Conservation (phyloP, 1,139 yeast genomes). For the Geotrichum aggregatum region DNA sequence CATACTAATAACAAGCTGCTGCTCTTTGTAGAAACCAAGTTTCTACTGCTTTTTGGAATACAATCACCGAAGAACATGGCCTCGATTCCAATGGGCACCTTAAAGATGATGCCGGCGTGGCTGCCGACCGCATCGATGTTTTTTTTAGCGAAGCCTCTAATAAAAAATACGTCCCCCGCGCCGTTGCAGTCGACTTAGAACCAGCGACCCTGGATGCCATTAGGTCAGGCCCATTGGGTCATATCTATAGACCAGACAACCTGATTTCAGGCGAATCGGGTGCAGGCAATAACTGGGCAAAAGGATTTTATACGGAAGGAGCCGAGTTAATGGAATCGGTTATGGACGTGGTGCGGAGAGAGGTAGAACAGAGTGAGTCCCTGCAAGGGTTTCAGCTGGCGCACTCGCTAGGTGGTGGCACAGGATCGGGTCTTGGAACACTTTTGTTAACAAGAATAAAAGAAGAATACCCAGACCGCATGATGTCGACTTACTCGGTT, state of each 20-base stretch:
- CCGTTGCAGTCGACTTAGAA: conserved; percentile 46
- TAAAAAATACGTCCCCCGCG: conserved; percentile 45
- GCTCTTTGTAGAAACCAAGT: conserved; percentile 52
- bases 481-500: conserved; percentile 47
- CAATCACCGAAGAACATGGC: conserved; percentile 62
- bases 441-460: conserved; percentile 41
- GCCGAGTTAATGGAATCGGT: conserved; percentile 46
- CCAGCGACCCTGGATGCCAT: conserved; percentile 47
- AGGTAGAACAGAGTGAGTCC: conserved; percentile 44
- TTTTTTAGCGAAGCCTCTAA: conserved; percentile 38
- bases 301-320: conserved; percentile 48
- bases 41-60: conserved; percentile 67
- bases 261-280: conserved; percentile 44
- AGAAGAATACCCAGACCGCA: conserved; percentile 46
- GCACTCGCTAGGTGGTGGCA: conserved; percentile 48
- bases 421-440: conserved; percentile 48
- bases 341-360: conserved; percentile 45
- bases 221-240: conserved; percentile 43
- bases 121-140: conserved; percentile 28
- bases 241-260: conserved; percentile 45
- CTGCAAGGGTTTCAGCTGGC: conserved; percentile 47
- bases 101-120: neutral
- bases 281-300: conserved; percentile 49
- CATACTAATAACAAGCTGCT: no score
- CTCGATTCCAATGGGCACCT: conserved; percentile 51